Evolutionary conservation across 1,284 basidiomycete species (phyloP), one percentile per base, ranked within the genome.

Genomic region (Takashimella tepidaria): DNA sequence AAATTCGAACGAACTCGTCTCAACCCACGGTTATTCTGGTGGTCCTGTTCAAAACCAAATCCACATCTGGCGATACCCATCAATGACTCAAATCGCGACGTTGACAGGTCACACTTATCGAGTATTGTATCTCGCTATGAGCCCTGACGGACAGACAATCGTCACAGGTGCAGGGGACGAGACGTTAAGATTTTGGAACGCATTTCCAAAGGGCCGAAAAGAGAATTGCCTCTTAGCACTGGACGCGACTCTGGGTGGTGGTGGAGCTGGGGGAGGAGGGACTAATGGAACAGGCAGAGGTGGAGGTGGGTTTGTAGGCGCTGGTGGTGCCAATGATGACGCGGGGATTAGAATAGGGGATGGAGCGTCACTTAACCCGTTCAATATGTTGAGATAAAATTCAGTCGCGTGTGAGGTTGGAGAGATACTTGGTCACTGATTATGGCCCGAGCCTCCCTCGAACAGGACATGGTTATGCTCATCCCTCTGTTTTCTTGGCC

Each of bases 131-230:
- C 84, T 98, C 22, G 92, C 93, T 3, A 95, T 96, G 92, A 91
- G 87, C 66, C 93, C 93, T 0, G 90, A 93, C 60, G 93, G 95
- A 16, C 90, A 96, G 77, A 97, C 92, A 8, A 97, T 98, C 61
- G 96, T 98, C 23, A 98, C 93, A 0, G 95, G 95, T 3, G 93
- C 96, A 0, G 95, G 96, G 1, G 95, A 98, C 74, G 95, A 98
- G 77, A 98, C 96, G 13, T 78, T 98, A 47, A 78, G 89, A 55
- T 98, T 98, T 77, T 98, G 95, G 95, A 92, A 91, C 70, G 91
- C 90, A 0, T 92, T 89, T 73, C 88, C 86, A 53, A 45, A 51
- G 10, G 44, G 45, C 21, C 47, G 42, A 16, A 42, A 50, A 22
- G 31, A 37, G 31, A 16, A 37, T 37, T n/a, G n/a, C n/a, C n/a